Evolutionary conservation across 345 rosid species (phyloP), one percentile per base, ranked within the genome.

Genomic region (Tarenaya hassleriana): DNA sequence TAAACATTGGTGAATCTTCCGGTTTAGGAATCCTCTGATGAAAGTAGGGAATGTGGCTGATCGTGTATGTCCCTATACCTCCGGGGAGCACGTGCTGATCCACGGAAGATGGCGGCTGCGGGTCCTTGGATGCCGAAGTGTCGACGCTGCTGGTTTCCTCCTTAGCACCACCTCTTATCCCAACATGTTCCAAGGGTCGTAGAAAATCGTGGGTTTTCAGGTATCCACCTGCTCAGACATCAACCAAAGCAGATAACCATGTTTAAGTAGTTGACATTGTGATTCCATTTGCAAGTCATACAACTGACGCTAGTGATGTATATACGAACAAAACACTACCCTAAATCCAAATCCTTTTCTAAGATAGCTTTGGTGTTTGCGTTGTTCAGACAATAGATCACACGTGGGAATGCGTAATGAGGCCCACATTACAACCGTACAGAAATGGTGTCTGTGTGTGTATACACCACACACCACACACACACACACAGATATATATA

Each of bases 61-160:
- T 81, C 14, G 78, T 88, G 70, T 85, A 85, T 19, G 98, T 83
- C 51, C 95, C 98, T 20, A 88, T 84, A 47, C 98, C 98, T 55
- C 96, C 98, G 1, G 95, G 94, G 14, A 88, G 98, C 29, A 75
- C 56, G 52, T 79, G 88, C 47, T 79, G 58, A 53, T 53, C 24
- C 8, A 38, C 86, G 71, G 43, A 58, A 7, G 81, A 52, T 33
- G 75, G 73, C 1, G 80, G 83, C 1, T 76, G 79, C 3, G 83
- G 84, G 71, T 79, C 80, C 53, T 82, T 87, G 7, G 66, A 47
- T 0, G 73, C 57, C 14, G 73, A 27, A 40, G 57, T 66, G 63
- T 83, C 79, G 16, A 29, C 15, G 57, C 58, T 63, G 14, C 53
- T 49, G 10, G 35, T 59, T 63, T 75, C 88, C 60, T 77, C 88